Base-by-base conservation (phyloP, 805 yeast genomes). In the Candida alai region DNA sequence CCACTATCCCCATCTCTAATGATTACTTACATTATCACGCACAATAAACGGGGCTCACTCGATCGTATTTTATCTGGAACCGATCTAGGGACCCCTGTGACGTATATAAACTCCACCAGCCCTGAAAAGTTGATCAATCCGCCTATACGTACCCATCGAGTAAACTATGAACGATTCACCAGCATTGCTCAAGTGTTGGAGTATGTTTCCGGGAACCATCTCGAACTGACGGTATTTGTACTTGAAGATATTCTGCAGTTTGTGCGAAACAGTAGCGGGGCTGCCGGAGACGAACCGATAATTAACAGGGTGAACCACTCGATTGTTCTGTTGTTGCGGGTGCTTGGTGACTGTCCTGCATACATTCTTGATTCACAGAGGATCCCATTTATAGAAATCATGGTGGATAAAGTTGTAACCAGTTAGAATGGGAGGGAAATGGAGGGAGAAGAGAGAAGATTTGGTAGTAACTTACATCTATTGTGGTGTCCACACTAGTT, bases 181-280 rank as follows among this genome's bases (percentile, higher is more conserved):
- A 32, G 30, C 16, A 18, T 44, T 16, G 19, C 28, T 6, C 41
- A 42, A 14, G 22, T 44, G 15, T 18, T 32, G 9, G 13, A 32
- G 4, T 14, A 12, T 17, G 6, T 36, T 14, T 13, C 14, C 8
- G 28, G 32, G 10, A 14, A 22, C n/a, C n/a, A 28, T n/a, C n/a
- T n/a, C 3, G 16, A 34, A n/a, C 15, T 13, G 7, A n/a, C 19
- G 6, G 22, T 19, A 18, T 16, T 38, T 18, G 26, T 41, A 11
- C 28, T 44, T 13, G 49, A 44, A 35, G 34, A 38, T 7, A 19
- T 44, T 5, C 28, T 22, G 28, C 22, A 28, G 16, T 43, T 37
- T 19, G 8, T 41, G 12, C 17, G 25, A 9, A 33, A 30, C 14
- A 21, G 37, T n/a, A n/a, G n/a, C n/a, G n/a, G n/a, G n/a, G n/a